Conservation (phyloP, 2,329 filamentous ascomycete species). For the Penicillium vulpinum region DNA sequence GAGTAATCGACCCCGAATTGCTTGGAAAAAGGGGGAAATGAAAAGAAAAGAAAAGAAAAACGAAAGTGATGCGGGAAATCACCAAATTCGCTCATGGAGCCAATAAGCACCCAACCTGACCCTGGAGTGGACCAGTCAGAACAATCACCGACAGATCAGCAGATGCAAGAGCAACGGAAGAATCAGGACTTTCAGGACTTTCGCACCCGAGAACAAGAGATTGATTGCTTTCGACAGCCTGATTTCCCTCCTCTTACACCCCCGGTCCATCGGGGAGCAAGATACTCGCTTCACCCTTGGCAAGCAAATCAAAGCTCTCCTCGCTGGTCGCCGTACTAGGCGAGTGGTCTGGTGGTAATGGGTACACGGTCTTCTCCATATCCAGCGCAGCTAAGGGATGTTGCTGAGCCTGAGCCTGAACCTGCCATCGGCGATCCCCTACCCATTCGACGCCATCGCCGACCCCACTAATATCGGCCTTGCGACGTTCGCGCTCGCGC, state of each 20-base stretch:
- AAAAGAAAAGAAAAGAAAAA: background rate
- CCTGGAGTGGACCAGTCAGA: background rate
- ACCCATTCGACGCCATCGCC: slow-evolving; percentile 47
- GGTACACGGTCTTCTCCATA: slow-evolving; percentile 7
- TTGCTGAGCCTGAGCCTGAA: slow-evolving; percentile 1
- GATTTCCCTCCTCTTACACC: slow-evolving; percentile 7
- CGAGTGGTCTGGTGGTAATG: slow-evolving; percentile 13
- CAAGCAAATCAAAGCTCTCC: slow-evolving; percentile 50
- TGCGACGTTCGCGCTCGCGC: slow-evolving; percentile 40
- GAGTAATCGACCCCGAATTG: background rate
- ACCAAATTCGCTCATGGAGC: background rate
- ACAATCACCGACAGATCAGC: slow-evolving; percentile 4
- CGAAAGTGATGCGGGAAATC: background rate
- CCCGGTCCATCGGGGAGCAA: slow-evolving; percentile 27
- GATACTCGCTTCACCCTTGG: slow-evolving; percentile 47
- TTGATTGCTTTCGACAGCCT: slow-evolving; percentile 10
- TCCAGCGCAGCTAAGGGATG: background rate
- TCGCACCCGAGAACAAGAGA: slow-evolving; percentile 5
- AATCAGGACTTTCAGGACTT: slow-evolving; percentile 6
- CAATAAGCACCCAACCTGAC: background rate
- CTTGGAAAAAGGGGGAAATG: background rate
- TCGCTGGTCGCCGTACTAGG: slow-evolving; percentile 47
- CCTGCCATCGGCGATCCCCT: slow-evolving; percentile 37
- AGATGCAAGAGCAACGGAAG: slow-evolving; percentile 1
- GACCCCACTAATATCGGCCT: slow-evolving; percentile 25